A percentile compares a stretch with the other conserved stretches of the same genome.
Conservation (phyloP, 1,139 yeast genomes). For the Nakaseomyces nivariensis region DNA sequence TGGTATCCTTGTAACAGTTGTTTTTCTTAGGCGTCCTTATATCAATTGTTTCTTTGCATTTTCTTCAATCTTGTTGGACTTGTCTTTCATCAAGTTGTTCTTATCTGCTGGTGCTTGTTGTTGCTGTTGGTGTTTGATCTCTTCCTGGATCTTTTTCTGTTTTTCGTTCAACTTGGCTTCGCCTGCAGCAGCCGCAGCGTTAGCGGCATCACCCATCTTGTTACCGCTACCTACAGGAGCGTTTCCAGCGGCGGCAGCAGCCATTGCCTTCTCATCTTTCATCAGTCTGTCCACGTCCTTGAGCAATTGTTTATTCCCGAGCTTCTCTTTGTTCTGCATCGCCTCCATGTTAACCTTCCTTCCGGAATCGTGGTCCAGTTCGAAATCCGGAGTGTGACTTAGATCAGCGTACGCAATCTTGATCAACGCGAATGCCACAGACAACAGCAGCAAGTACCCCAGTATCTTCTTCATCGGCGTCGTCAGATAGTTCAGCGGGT, state of each 20-base stretch:
- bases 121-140: conserved; percentile 5
- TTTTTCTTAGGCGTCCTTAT: background rate
- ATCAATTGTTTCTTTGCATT: conserved; percentile 13
- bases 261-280: background rate
- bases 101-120: conserved; percentile 11
- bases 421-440: conserved; percentile 27
- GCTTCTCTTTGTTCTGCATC: conserved; percentile 3
- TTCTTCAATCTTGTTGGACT: conserved; percentile 4
- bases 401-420: conserved; percentile 16
- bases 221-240: conserved; percentile 1
- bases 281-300: background rate
- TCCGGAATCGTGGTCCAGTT: conserved; percentile 15
- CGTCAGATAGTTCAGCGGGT: conserved; percentile 23
- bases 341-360: background rate
- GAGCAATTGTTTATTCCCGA: conserved; percentile 1
- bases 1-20: no score
- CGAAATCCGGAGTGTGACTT: conserved; percentile 16
- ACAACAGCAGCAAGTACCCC: conserved; percentile 30
- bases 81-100: conserved; percentile 23
- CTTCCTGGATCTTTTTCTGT: conserved; percentile 3
- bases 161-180: conserved; percentile 1
- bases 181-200: background rate
- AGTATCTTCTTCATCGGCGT: conserved; percentile 38
- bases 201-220: background rate
- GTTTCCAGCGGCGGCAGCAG: background rate